Base-by-base conservation (phyloP, 192 early-diverging fungal genomes). In the Jimgerdemannia flammicorona region DNA sequence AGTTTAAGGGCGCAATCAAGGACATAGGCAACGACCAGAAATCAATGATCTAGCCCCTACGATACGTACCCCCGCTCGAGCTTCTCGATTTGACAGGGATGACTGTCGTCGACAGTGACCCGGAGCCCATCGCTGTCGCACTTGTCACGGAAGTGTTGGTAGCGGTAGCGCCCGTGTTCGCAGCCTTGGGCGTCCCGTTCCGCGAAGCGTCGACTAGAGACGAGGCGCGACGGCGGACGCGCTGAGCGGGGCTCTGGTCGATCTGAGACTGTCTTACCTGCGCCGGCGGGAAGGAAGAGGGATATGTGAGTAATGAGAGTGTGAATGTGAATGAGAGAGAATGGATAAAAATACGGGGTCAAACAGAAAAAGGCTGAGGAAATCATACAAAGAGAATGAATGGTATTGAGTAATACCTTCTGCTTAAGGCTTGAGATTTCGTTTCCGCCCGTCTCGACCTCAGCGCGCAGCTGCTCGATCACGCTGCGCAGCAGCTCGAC, bases 361-460 rank as follows among this genome's bases (percentile, higher is more conserved):
- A 29, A 29, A 29, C 29, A 29, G 29, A n/a, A n/a, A n/a, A n/a
- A n/a, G n/a, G n/a, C n/a, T n/a, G n/a, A n/a, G 29, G 29, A 29
- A 29, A 29, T 29, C 29, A 29, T 29, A 29, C 29, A 29, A 29
- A 29, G 29, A 29, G 29, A 29, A 29, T 29, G 29, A 29, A 29
- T 29, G 29, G 29, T 29, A 29, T 29, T 29, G 1, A 29, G 29
- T 29, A 29, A 29, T 29, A 29, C 4, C 69, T 29, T 73, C 69
- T 75, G 75, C 14, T 82, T 82, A 39, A 82, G 40, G 44, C 76
- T 78, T 20, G 77, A 70, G 29, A 78, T 78, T 39, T 82, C 81
- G 59, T 76, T 78, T 64, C 78, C 81, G 40, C 75, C 66, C 29
- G 77, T 69, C 29, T 78, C 74, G 14, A 82, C 19, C 49, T 59